Conservation (phyloP, 352 stramenopile species). For the Peronospora destructor region DNA sequence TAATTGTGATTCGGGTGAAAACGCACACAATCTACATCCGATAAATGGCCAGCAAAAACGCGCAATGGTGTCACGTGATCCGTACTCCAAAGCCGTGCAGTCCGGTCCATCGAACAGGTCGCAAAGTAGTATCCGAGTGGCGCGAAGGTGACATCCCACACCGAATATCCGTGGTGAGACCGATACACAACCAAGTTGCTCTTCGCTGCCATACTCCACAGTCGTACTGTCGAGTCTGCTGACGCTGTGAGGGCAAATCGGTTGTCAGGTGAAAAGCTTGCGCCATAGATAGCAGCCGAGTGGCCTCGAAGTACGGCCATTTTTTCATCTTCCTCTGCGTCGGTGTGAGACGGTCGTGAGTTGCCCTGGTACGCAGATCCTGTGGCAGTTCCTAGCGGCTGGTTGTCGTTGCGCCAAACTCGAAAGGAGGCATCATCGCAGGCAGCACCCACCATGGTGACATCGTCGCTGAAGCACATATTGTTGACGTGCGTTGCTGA, state of each 20-base stretch:
- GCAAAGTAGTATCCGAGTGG: constrained; percentile 93
- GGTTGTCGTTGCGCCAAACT: constrained; percentile 78
- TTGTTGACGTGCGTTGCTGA: constrained; percentile 75
- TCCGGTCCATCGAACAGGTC: constrained; percentile 90
- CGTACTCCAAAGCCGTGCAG: constrained; percentile 90
- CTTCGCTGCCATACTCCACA: constrained; percentile 83
- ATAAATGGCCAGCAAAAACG: constrained; percentile 91
- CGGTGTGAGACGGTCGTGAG: constrained; percentile 20
- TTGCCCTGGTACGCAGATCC: constrained; percentile 54
- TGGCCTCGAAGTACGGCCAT: constrained; percentile 67
- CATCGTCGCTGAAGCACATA: constrained; percentile 74
- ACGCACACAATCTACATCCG: constrained; percentile 85
- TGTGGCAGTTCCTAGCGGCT: constrained; percentile 58
- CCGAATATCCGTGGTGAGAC: constrained; percentile 60
- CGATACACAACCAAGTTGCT: constrained; percentile 75
- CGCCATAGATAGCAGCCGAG: constrained; percentile 76
- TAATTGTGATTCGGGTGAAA: constrained; percentile 97
- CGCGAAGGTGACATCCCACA: constrained; percentile 90
- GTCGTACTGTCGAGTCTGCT: constrained; percentile 67
- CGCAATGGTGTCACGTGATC: constrained; percentile 88
- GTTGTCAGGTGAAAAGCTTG: constrained; percentile 81
- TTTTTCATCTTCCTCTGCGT: constrained; percentile 65
- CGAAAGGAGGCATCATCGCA: constrained; percentile 71
- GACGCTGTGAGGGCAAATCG: constrained; percentile 78
- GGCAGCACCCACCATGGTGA: constrained; percentile 64